phyloP scores from a whole-genome alignment of 2,329 filamentous ascomycete genomes.

The Penicillium psychrosexuale region DNA sequence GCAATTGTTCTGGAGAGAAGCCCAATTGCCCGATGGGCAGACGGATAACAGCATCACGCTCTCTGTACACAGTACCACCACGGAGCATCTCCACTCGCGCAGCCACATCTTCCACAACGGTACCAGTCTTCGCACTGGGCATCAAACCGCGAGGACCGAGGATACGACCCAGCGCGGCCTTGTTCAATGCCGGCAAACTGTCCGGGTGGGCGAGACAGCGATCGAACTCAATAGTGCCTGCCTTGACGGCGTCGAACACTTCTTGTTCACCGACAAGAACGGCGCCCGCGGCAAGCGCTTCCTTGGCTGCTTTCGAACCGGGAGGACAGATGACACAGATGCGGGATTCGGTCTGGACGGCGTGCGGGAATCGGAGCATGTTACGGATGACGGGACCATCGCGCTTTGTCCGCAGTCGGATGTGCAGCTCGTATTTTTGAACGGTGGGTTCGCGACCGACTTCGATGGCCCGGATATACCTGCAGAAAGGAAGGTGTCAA shows the following conservation, averaged over 20 bases:
- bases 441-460: slow-evolving; percentile 72
- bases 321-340: slow-evolving; percentile 92
- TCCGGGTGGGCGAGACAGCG: slow-evolving; percentile 80
- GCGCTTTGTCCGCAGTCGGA: slow-evolving; percentile 78
- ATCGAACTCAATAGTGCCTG: slow-evolving; percentile 81
- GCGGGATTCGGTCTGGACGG: slow-evolving; percentile 80
- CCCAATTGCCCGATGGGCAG: slow-evolving; percentile 88
- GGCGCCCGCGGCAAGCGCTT: slow-evolving; percentile 75
- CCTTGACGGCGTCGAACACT: slow-evolving; percentile 74
- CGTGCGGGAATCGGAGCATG: slow-evolving; percentile 81
- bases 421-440: slow-evolving; percentile 82
- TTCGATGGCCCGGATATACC: slow-evolving; percentile 88
- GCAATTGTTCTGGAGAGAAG: slow-evolving; percentile 82
- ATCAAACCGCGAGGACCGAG: slow-evolving; percentile 88
- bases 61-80: slow-evolving; percentile 81
- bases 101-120: slow-evolving; percentile 77
- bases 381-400: slow-evolving; percentile 85
- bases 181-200: slow-evolving; percentile 73
- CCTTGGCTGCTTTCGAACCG: slow-evolving; percentile 67
- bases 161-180: slow-evolving; percentile 74
- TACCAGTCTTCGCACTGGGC: slow-evolving; percentile 84
- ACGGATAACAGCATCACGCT: slow-evolving; percentile 77
- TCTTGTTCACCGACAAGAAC: slow-evolving; percentile 79
- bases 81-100: slow-evolving; percentile 75
- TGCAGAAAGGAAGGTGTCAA: slow-evolving; percentile 39